Evolutionary conservation across 495 filamentous ascomycete genomes (phyloP), one percentile per base, ranked within the genome.

Genomic region (Aspergillus mulundensis): DNA sequence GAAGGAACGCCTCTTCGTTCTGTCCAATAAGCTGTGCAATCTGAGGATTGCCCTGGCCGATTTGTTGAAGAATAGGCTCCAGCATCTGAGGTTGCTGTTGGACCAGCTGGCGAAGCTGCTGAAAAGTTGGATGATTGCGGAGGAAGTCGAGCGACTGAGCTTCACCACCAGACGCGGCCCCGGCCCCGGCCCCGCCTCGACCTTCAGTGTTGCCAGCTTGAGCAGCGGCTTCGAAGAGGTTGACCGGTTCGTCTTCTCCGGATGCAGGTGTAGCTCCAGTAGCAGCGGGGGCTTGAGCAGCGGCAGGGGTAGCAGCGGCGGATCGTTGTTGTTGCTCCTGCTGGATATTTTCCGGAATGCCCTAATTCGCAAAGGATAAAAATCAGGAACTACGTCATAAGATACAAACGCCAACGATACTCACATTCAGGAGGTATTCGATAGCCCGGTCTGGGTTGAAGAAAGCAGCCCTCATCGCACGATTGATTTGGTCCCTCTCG

Each of bases 31-130:
- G 72, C 60, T 89, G 84, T 8, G 94, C 94, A 58, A 98, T 87
- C 59, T 96, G 88, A 11, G 94, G 94, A 69, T 97, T 98, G 20
- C 94, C 91, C 8, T 89, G 87, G n/a, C 89, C 90, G 38, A 98
- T 90, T 71, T 96, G 91, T 67, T 96, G 92, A 24, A 98, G 76
- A 62, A 98, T 97, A 1, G 93, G 91, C 78, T 97, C 94, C 6
- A 98, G 86, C 94, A 98, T 98, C 63, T 90, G 87, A 10, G 94
- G 94, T 61, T 97, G 90, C 66, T 96, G 91, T 67, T 98, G 94
- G 16, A 98, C 94, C 11, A 98, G 87, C 72, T 96, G 91, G 30
- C 94, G 88, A 32, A 98, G 84, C 70, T 98, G 94, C 70, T 97
- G 94, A 74, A 98, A 98, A 71, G 96, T 91, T 23, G 91, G 86